Evolutionary conservation across 2,329 filamentous ascomycete genomes (phyloP), one percentile per base, ranked within the genome.

Genomic region (Metarhizium robertsii): DNA sequence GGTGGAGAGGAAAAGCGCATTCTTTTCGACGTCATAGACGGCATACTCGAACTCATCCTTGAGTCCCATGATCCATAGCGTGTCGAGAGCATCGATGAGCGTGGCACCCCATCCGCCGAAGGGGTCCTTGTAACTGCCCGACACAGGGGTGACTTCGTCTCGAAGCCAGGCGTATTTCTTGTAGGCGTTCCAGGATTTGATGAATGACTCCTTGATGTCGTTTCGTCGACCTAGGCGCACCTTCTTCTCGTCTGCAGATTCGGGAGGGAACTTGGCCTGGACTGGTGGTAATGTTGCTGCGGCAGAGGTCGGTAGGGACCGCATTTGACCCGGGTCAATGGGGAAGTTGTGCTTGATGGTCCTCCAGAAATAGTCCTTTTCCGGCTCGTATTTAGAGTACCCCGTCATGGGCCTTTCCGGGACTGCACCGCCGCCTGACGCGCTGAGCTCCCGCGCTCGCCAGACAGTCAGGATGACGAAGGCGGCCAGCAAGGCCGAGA

Each of bases 51-150:
- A 85, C 36, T 86, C 83, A 1, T 77, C 70, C 36, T 74, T 67
- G 46, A 85, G 66, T 6, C 69, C 81, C 81, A 85, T 83, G 49
- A 86, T 84, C 73, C 76, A 79, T 2, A 86, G 74, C 0, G 81
- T 83, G 58, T 85, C 82, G 52, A 86, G 71, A 0, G 76, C 69
- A 62, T 86, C 83, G 29, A 86, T 76, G 52, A 85, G 65, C 0
- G 81, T 84, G 2, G 81, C 82, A 0, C 74, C 80, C 75, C 79
- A 83, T 29, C 77, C 76, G 10, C 78, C 77, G 61, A 80, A 80
- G 0, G 69, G 67, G 55, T 78, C 73, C 56, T 73, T 77, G 18
- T 64, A 70, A n/a, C 64, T 62, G 45, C 77, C 78, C 18, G 71
- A 71, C 2, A 81, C 67, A 11, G 79, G 79, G 30, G 67, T 64